Conservation (phyloP, 495 filamentous ascomycete species). For the Neurospora tetraspora region DNA sequence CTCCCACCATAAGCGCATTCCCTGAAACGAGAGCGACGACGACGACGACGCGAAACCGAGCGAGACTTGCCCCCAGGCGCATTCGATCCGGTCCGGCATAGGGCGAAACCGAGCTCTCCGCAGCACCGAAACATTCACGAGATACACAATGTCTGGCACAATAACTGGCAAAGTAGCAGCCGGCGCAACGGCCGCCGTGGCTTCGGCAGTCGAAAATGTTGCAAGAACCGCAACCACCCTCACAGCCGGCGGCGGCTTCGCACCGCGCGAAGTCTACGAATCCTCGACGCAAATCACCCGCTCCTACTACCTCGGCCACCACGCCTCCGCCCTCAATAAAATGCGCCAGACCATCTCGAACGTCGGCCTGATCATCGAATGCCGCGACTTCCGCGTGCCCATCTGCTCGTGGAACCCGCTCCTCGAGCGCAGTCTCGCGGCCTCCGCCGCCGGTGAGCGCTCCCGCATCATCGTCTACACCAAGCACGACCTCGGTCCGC, state of each 20-base stretch:
- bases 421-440: constrained; percentile 67
- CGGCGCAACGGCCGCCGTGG: neutral
- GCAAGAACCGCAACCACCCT: constrained; percentile 13
- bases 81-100: neutral
- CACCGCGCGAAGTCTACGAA: constrained; percentile 63
- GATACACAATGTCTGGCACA: neutral
- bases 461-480: constrained; percentile 83
- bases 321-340: constrained; percentile 67
- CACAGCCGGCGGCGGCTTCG: constrained; percentile 40
- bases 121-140: neutral
- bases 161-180: constrained; percentile 4
- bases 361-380: constrained; percentile 87
- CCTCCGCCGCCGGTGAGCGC: constrained; percentile 31
- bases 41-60: neutral
- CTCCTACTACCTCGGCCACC: constrained; percentile 96
- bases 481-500: constrained; percentile 63
- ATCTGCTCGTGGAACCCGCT: constrained; percentile 83
- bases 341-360: constrained; percentile 77
- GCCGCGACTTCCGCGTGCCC: constrained; percentile 85
- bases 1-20: neutral
- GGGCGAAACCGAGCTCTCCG: neutral
- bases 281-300: constrained; percentile 55
- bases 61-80: neutral
- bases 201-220: neutral
- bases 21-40: neutral